Conservation (phyloP, 257 asterid genomes). For the Salvia hispanica region DNA sequence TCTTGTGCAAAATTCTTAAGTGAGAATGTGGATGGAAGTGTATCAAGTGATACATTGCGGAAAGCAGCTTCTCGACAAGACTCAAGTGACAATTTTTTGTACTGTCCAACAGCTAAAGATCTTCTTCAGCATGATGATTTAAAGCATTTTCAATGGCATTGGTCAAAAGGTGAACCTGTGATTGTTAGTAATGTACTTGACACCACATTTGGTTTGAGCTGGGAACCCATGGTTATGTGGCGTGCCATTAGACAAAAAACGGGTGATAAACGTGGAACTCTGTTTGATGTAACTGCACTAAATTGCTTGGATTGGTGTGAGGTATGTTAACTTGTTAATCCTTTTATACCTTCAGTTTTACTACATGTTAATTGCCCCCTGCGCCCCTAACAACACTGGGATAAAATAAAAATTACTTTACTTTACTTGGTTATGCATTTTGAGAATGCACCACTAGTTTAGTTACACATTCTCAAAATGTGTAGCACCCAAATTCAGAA, state of each 20-base stretch:
- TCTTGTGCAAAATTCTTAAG: conserved; percentile 41
- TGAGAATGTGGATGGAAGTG: conserved; percentile 27
- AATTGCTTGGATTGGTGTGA: conserved; percentile 88
- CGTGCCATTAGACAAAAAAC: conserved; percentile 76
- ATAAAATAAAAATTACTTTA: too few species aligned
- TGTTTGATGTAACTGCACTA: conserved; percentile 58
- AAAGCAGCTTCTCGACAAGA: conserved; percentile 64
- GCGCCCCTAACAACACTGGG: too few species aligned
- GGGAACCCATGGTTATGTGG: conserved; percentile 99
- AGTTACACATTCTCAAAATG: too few species aligned
- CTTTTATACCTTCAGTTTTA: neutral
- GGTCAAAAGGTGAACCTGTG: conserved; percentile 87
- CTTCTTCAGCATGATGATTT: conserved; percentile 49
- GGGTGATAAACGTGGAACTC: conserved; percentile 44
- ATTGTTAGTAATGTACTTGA: conserved; percentile 78
- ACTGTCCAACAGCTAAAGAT: conserved; percentile 67
- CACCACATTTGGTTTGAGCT: conserved; percentile 78
- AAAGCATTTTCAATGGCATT: conserved; percentile 76
- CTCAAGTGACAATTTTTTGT: conserved; percentile 62
- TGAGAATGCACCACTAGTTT: too few species aligned
- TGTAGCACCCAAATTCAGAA: too few species aligned
- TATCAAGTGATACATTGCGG: conserved; percentile 30
- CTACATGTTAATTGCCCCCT: neutral
- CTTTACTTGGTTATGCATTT: too few species aligned
- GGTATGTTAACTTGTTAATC: conserved; percentile 50